Evolutionary conservation across 1,139 yeast species (phyloP).

Genomic region (Hemisphaericaspora lyxosophila): DNA sequence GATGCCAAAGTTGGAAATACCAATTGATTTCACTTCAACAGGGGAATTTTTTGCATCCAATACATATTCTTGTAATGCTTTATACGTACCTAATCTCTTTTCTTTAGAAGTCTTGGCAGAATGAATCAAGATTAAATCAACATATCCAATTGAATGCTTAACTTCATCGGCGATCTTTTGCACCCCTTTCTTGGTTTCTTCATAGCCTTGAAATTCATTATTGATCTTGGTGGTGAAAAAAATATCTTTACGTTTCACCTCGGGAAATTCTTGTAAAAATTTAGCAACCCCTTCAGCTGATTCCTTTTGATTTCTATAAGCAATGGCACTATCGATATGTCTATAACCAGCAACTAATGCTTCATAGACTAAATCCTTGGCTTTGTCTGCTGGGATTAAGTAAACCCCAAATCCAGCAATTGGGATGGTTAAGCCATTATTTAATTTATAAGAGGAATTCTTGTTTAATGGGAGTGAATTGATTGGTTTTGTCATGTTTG

Average conservation of each 20-base stretch:
- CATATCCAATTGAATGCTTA: constrained; percentile 42
- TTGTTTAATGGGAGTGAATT: constrained; percentile 19
- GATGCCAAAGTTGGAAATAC: constrained; percentile 44
- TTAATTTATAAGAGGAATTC: constrained; percentile 30
- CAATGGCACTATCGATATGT: constrained; percentile 47
- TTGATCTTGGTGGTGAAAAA: constrained; percentile 60
- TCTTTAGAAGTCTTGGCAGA: constrained; percentile 32
- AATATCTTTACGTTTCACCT: constrained; percentile 29
- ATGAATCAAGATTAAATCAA: constrained; percentile 43
- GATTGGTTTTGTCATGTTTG: not conserved
- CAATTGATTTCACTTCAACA: constrained; percentile 35
- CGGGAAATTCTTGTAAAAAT: constrained; percentile 43
- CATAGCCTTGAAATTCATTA: constrained; percentile 60
- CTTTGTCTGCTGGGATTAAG: constrained; percentile 23
- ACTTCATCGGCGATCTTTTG: constrained; percentile 31
- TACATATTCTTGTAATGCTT: constrained; percentile 40
- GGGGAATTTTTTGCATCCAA: constrained; percentile 27
- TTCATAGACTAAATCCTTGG: constrained; percentile 31
- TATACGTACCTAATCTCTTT: constrained; percentile 38
- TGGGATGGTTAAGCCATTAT: constrained; percentile 40
- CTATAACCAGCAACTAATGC: constrained; percentile 66
- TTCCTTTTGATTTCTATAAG: constrained; percentile 58
- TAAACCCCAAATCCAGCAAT: constrained; percentile 43
- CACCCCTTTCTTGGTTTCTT: constrained; percentile 55
- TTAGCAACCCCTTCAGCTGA: constrained; percentile 31